Conservation (phyloP, 495 filamentous ascomycete genomes). For the Chaetomidium leptoderma region DNA sequence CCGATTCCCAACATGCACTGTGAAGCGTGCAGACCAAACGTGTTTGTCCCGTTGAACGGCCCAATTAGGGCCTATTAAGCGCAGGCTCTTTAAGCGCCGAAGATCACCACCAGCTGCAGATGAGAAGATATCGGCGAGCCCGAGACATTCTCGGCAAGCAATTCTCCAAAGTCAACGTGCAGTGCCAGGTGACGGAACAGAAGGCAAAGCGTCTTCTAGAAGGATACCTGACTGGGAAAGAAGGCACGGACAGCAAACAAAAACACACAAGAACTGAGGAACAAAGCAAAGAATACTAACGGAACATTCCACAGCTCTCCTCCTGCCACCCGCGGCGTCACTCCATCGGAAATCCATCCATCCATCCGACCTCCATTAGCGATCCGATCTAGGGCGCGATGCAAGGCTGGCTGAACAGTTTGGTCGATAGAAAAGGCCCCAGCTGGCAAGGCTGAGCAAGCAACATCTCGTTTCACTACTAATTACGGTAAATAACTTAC, state of each 20-base stretch:
- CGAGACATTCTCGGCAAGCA: neutral
- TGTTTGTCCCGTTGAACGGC: neutral
- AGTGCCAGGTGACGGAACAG: too few relatives aligned
- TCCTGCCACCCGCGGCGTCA: neutral
- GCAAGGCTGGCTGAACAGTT: neutral
- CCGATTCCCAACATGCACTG: neutral
- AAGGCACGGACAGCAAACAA: neutral
- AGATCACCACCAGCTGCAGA: neutral
- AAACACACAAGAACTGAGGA: too few relatives aligned
- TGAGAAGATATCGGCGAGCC: neutral
- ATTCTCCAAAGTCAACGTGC: too few relatives aligned
- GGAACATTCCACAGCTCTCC: neutral
- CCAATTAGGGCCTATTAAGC: neutral
- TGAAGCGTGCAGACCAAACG: neutral
- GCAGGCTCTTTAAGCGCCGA: neutral
- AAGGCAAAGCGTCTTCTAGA: neutral
- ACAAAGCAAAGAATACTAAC: neutral
- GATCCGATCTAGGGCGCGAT: too few relatives aligned
- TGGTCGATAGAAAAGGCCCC: neutral
- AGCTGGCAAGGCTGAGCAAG: neutral
- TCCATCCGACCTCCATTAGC: too few relatives aligned
- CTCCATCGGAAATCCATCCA: neutral
- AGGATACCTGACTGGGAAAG: neutral
- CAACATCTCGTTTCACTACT: neutral
- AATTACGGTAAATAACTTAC: too few relatives aligned